Conservation (phyloP, 2,329 filamentous ascomycete species). For the Ceratocystiopsis minuta region DNA sequence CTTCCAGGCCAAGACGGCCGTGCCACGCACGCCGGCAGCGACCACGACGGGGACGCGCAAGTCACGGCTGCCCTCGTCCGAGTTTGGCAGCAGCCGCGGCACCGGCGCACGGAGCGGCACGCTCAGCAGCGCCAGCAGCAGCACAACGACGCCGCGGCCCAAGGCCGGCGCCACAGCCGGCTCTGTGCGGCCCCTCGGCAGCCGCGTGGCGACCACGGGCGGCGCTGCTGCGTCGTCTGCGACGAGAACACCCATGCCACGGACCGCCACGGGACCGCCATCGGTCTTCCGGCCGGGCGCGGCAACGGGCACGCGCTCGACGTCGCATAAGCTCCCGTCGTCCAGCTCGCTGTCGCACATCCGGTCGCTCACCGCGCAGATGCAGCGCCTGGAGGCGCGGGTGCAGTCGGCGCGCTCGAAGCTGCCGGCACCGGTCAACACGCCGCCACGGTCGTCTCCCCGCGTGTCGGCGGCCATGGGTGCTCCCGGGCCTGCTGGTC, state of each 20-base stretch:
- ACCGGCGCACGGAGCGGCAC: too few relatives aligned
- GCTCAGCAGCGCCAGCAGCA: too few relatives aligned
- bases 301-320: constrained; percentile 26
- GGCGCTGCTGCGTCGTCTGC: constrained; percentile 16
- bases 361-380: constrained; percentile 82
- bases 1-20: constrained; percentile 25
- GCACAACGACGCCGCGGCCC: constrained; percentile 29
- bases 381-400: constrained; percentile 87
- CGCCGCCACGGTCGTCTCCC: constrained; percentile 67
- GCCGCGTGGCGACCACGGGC: constrained; percentile 27
- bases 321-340: constrained; percentile 32
- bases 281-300: constrained; percentile 10
- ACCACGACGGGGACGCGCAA: constrained; percentile 17
- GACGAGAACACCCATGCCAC: constrained; percentile 21
- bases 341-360: constrained; percentile 77
- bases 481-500: too few relatives aligned
- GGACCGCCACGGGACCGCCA: constrained; percentile 18
- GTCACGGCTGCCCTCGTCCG: constrained; percentile 35
- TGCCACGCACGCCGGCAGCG: constrained; percentile 19
- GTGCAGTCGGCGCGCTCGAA: constrained; percentile 86
- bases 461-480: constrained; percentile 28
- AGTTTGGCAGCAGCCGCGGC: constrained; percentile 14
- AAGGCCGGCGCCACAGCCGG: constrained; percentile 20
- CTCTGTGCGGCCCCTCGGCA: constrained; percentile 17
- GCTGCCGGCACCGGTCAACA: constrained; percentile 62